Evolutionary conservation across 441 rosid genomes (phyloP), one percentile per base, ranked within the genome.

Genomic region (Mallotus repandus): DNA sequence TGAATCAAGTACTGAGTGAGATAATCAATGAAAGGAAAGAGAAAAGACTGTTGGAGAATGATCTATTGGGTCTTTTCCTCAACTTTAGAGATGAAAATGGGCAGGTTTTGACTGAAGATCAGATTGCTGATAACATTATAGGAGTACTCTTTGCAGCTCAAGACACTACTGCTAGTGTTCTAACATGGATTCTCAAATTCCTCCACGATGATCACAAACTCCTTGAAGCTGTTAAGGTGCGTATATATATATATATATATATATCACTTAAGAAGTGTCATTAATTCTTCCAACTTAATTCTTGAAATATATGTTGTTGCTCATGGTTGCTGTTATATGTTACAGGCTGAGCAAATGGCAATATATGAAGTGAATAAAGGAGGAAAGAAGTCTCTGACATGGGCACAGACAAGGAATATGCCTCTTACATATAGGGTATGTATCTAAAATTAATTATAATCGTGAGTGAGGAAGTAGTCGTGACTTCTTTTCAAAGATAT

Each of bases 101-200:
- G 3, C 57, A 68, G 62, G 52, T 45, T 46, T 79, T 91, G 60
- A 85, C 75, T 2, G 85, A 89, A 62, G 85, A 87, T 43, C 86
- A 86, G 76, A 84, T 93, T 67, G 82, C 95, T 25, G 98, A 95
- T 72, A 95, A 95, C 79, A 84, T 91, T 46, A 89, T 93, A n/a
- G 99, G 99, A 77, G 98, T 90, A n/a, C 88, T 96, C 21, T 96
- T 96, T 77, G 99, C 99, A 0, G 98, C 98, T 5, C 97, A 87
- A 80, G 99, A 93, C 88, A 96, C 99, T 35, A 96, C 98, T 22
- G 99, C 99, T 58, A 89, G 92, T 78, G 85, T 79, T 74, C 76
- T 92, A 49, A 92, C 99, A 45, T 95, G 99, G 99, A 86, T 92
- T 77, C 86, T 95, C 59, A 95, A 91, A 72, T 92, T 85, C 84